Evolutionary conservation across 495 filamentous ascomycete genomes (phyloP).

Genomic region (Lophiotrema nucula): DNA sequence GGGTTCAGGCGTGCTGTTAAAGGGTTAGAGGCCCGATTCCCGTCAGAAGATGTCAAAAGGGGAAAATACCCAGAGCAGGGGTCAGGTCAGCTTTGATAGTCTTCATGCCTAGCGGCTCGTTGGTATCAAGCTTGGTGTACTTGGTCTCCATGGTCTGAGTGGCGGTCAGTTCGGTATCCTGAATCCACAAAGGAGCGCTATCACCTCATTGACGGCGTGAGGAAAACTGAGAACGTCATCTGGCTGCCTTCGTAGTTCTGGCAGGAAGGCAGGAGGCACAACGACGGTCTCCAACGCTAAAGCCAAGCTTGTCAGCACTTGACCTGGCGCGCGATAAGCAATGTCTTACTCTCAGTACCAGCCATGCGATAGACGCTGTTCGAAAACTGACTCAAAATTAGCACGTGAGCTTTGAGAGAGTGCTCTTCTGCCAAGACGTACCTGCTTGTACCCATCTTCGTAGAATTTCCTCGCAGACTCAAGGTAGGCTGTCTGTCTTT

Average conservation of each 20-base stretch:
- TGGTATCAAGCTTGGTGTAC: slow-evolving; percentile 22
- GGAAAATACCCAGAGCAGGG: slow-evolving; percentile 23
- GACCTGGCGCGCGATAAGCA: not conserved
- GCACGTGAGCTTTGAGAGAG: not conserved
- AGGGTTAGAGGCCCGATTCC: too few relatives aligned
- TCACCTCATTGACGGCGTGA: slow-evolving; percentile 11
- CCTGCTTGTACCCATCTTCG: slow-evolving; percentile 17
- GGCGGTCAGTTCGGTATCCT: not conserved
- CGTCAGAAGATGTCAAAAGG: not conserved
- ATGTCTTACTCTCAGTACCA: slow-evolving; percentile 5
- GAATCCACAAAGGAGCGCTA: not conserved
- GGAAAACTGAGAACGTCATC: slow-evolving; percentile 22
- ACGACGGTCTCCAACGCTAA: slow-evolving; percentile 11
- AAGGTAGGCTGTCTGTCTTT: slow-evolving; percentile 1
- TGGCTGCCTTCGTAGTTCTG: slow-evolving; percentile 17
- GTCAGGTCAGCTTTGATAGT: slow-evolving; percentile 29
- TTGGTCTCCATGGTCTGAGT: slow-evolving; percentile 23
- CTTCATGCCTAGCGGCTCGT: slow-evolving; percentile 8
- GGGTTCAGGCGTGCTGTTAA: slow-evolving; percentile 23
- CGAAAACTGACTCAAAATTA: slow-evolving; percentile 12
- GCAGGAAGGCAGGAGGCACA: slow-evolving; percentile 14
- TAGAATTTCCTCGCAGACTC: slow-evolving; percentile 21
- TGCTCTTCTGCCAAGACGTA: not conserved
- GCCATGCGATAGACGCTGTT: slow-evolving; percentile 17
- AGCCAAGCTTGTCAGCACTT: not conserved